A percentile compares a stretch with the other conserved stretches of the same genome.
Evolutionary conservation across 2,329 filamentous ascomycete species (phyloP).

Genomic region (Xylaria sp.): DNA sequence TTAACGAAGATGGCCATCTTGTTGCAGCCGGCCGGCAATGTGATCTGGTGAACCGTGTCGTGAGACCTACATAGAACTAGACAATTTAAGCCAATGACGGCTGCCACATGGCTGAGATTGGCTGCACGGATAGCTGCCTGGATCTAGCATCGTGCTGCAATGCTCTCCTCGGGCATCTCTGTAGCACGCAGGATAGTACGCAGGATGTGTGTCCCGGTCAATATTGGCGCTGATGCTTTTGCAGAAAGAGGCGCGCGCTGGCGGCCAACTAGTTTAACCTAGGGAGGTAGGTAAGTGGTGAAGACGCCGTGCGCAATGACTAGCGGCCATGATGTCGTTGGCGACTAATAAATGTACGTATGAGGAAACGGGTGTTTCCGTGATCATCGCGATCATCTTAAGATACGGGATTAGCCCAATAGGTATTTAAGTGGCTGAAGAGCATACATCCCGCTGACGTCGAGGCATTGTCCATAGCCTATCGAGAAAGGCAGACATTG

Average conservation of each 20-base stretch:
- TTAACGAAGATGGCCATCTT: too few relatives aligned
- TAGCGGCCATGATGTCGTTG: neutral
- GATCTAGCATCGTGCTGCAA: slow-evolving; percentile 19
- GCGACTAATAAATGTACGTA: too few relatives aligned
- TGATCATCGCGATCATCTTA: too few relatives aligned
- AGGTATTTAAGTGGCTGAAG: too few relatives aligned
- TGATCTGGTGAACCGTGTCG: neutral
- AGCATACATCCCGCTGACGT: too few relatives aligned
- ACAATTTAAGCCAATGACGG: slow-evolving; percentile 3
- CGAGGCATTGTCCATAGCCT: too few relatives aligned
- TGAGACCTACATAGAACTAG: neutral
- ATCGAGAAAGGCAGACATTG: too few relatives aligned
- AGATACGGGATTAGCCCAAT: too few relatives aligned
- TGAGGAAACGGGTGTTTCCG: too few relatives aligned
- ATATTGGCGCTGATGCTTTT: neutral
- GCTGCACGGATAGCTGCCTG: slow-evolving; percentile 19
- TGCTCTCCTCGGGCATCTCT: slow-evolving; percentile 20
- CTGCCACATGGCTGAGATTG: slow-evolving; percentile 20
- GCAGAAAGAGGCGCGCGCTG: neutral
- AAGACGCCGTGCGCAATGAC: too few relatives aligned
- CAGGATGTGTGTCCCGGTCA: slow-evolving; percentile 2
- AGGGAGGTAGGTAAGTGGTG: too few relatives aligned
- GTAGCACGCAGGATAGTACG: slow-evolving; percentile 17
- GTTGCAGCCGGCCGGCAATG: neutral
- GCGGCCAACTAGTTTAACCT: neutral